Percentiles rank a stretch among this genome's conserved stretches.
Evolutionary conservation across 768 basidiomycete genomes (phyloP).

Genomic region (Lactarius vividus): DNA sequence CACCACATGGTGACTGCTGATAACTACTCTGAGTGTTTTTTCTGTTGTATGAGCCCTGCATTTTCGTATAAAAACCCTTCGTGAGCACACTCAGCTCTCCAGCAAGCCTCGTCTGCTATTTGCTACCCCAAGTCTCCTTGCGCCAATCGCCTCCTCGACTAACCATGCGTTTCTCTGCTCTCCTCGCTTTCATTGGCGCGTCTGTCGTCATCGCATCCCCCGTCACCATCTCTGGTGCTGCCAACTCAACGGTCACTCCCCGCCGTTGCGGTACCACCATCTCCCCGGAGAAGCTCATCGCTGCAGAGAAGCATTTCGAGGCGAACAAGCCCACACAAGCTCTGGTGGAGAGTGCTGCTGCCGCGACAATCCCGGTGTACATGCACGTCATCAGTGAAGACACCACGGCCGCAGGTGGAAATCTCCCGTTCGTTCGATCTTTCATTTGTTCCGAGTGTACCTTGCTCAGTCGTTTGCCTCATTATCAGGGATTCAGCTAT

Average conservation of each 20-base stretch:
- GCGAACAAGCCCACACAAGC: conserved; percentile 35
- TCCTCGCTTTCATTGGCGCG: conserved; percentile 34
- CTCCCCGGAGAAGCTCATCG: conserved; percentile 37
- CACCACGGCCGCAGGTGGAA: conserved; percentile 39
- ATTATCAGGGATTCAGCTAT: conserved; percentile 37
- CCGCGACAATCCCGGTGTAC: conserved; percentile 38
- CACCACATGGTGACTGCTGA: background rate
- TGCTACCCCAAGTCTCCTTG: background rate
- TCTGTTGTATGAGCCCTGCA: background rate
- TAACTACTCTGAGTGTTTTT: background rate
- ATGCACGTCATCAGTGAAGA: conserved; percentile 47
- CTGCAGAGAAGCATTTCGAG: conserved; percentile 43
- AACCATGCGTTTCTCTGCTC: conserved; percentile 25
- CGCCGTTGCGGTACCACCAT: conserved; percentile 26
- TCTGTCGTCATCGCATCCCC: conserved; percentile 35
- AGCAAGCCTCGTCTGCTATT: background rate
- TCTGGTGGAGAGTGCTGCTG: conserved; percentile 18
- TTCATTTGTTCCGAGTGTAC: background rate
- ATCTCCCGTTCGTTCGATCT: conserved; percentile 39
- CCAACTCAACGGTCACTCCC: conserved; percentile 24
- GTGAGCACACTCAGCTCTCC: background rate
- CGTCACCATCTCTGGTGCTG: background rate
- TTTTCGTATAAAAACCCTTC: background rate
- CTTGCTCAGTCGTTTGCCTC: conserved; percentile 1
- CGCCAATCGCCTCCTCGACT: background rate